Base-by-base conservation (phyloP, 2,329 filamentous ascomycete genomes). In the Albophoma yamanashiensis region DNA sequence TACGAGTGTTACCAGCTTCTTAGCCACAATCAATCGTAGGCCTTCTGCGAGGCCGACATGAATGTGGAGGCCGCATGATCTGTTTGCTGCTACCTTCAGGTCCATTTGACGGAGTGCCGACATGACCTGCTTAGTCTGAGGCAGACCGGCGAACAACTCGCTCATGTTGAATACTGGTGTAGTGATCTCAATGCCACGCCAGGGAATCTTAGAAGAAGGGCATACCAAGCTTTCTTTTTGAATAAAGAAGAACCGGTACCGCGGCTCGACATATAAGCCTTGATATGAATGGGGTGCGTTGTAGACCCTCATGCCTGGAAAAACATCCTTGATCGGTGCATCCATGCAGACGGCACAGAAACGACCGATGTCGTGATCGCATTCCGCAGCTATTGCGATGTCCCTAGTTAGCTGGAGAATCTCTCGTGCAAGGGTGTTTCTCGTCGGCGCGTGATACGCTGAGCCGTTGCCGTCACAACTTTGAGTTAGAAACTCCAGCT, bases 31-130 rank as follows among this genome's bases (percentile, higher is more conserved):
- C 4, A 69, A 56, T 0, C 57, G 63, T 64, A 70, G 66, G 22
- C 67, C 68, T 1, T 25, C 43, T 17, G 62, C 59, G 12, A 64
- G 57, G 12, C 68, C 67, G 2, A 69, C 62, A 12, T 70, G 67
- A 4, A 70, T 56, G 36, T 69, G 67, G 40, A 70, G 59, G 3
- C 68, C 67, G 22, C 68, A 70, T 2, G 58, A 60, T 3, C 56
- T 53, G 52, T 69, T 64, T 1, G 25, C 45, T 31, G 45, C 45
- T 31, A 50, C 17, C 8, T 17, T 25, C 25, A 50, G 7, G 45
- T 50, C 45, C 45, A 50, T 50, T 17, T 50, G 15, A 25, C 45
- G 45, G 55, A 69, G 58, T 1, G 43, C 60, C 1, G 55, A 40
- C 9, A 70, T 17, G 1, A 61, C 22, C 0, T 55, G 31, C 1